A percentile compares a stretch with the other conserved stretches of the same genome.
These are phyloP conservation scores for Kregervanrija fluxuum DNA, from an alignment of 805 yeast genomes.

Conservation along the genomic window DNA sequence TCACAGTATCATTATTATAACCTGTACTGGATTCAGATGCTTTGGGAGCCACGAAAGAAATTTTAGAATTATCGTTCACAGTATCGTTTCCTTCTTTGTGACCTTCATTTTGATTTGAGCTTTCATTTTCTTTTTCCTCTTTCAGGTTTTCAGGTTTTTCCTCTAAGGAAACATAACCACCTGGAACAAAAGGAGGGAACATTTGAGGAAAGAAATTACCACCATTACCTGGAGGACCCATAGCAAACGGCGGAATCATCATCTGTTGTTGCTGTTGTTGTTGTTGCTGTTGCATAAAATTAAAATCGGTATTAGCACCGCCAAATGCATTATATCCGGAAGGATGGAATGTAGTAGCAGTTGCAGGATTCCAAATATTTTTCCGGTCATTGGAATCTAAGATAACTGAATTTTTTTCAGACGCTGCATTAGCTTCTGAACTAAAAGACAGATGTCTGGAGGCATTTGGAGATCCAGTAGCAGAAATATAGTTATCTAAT, in stretches of 20 bases:
- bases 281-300: slow-evolving; percentile 9
- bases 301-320: slow-evolving; percentile 1
- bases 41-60: background rate
- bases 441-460: slow-evolving; percentile 25
- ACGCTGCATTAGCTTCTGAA: slow-evolving; percentile 19
- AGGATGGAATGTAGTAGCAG: slow-evolving; percentile 56
- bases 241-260: slow-evolving; percentile 18
- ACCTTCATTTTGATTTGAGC: background rate
- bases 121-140: slow-evolving; percentile 1
- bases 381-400: slow-evolving; percentile 22
- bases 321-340: slow-evolving; percentile 3
- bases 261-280: background rate
- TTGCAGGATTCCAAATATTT: slow-evolving; percentile 61
- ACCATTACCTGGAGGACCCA: slow-evolving; percentile 29
- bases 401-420: slow-evolving; percentile 30
- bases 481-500: slow-evolving; percentile 45
- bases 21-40: background rate
- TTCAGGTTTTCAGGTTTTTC: background rate
- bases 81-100: background rate
- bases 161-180: background rate
- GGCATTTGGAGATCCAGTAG: slow-evolving; percentile 20
- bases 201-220: slow-evolving; percentile 23
- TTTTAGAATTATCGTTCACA: background rate
- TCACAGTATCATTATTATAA: too few species aligned
- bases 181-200: slow-evolving; percentile 28